These are phyloP conservation scores for Rutstroemia sydowiana DNA, from an alignment of 2,329 filamentous ascomycete genomes.

Conservation along the genomic window DNA sequence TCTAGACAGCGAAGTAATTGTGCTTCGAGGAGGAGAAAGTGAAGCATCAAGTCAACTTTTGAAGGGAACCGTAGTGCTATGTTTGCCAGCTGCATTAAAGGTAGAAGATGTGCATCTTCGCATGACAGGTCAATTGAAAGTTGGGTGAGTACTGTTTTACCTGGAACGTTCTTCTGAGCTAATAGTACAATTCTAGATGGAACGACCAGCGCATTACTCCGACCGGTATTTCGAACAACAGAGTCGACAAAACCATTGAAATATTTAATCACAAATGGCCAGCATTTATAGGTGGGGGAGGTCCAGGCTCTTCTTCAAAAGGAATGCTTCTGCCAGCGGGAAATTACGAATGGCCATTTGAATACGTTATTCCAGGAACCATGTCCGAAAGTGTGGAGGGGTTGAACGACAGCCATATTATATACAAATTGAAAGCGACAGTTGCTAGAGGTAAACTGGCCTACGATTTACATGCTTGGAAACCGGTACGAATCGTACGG, in stretches of 20 bases:
- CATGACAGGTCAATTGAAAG: constrained; percentile 60
- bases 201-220: constrained; percentile 45
- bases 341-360: constrained; percentile 81
- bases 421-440: constrained; percentile 86
- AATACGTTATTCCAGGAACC: constrained; percentile 62
- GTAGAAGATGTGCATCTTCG: constrained; percentile 68
- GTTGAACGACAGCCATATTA: constrained; percentile 74
- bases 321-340: constrained; percentile 57
- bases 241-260: constrained; percentile 48
- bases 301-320: constrained; percentile 39
- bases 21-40: constrained; percentile 67
- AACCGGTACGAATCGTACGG: constrained; percentile 69
- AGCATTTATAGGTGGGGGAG: constrained; percentile 51
- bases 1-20: constrained; percentile 70
- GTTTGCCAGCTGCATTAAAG: constrained; percentile 59
- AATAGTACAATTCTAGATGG: constrained; percentile 35
- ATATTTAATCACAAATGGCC: constrained; percentile 65
- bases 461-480: constrained; percentile 76
- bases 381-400: constrained; percentile 87
- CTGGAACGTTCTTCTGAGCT: constrained; percentile 1
- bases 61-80: constrained; percentile 67
- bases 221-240: constrained; percentile 51
- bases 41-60: constrained; percentile 70
- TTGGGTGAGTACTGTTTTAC: constrained; percentile 54
- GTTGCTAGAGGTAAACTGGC: constrained; percentile 80